These are phyloP conservation scores for Xylariaceae sp. DNA, from an alignment of 2,329 filamentous ascomycete species.

Conservation along the genomic window DNA sequence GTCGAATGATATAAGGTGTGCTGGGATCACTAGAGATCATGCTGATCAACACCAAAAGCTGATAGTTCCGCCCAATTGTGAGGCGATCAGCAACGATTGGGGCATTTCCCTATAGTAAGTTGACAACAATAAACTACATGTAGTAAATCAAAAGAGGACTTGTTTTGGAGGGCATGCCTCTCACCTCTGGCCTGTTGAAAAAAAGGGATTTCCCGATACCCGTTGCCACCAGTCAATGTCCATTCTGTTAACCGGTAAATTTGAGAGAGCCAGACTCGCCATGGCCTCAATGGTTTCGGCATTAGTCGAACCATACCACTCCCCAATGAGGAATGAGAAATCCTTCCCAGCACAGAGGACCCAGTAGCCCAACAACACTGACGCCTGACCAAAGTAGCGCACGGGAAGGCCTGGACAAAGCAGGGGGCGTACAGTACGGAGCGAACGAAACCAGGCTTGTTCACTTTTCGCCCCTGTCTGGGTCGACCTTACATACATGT, in stretches of 20 bases:
- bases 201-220: no score
- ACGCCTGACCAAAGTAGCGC: slow-evolving; percentile 14
- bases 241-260: background rate
- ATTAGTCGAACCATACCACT: background rate
- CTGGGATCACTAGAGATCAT: no score
- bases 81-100: no score
- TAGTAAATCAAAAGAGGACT: no score
- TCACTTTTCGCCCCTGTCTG: slow-evolving; percentile 3
- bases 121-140: background rate
- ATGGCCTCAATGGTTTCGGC: background rate
- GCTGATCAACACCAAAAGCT: no score
- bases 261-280: background rate
- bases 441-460: slow-evolving; percentile 3
- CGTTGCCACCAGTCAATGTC: no score
- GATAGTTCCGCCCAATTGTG: no score
- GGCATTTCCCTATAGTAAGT: background rate
- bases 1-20: no score
- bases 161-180: no score
- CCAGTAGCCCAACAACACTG: background rate
- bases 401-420: slow-evolving; percentile 3
- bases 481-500: slow-evolving; percentile 8
- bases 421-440: slow-evolving; percentile 5
- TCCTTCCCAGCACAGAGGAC: background rate
- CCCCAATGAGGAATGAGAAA: background rate
- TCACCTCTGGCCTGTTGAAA: background rate